Evolutionary conservation across 1,139 yeast genomes (phyloP), one percentile per base, ranked within the genome.

Genomic region (Protomyces gravidus): DNA sequence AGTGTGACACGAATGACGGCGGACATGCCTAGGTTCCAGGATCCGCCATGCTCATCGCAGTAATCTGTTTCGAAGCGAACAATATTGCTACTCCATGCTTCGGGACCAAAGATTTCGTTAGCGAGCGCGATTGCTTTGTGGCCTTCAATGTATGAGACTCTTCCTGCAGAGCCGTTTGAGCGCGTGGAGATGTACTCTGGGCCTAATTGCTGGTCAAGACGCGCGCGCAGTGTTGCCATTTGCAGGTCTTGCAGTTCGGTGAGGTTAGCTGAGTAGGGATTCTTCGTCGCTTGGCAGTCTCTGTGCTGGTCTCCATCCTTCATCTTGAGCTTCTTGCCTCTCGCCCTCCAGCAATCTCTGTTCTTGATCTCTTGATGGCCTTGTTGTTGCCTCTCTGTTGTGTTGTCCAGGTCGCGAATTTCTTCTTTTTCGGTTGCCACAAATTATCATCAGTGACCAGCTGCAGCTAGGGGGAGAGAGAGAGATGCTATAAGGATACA

Each of bases 101-200:
- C 72, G 62, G 74, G 75, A 1, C 90, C 92, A 73, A 85, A 85
- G 2, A 79, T 75, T 46, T 78, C 81, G 67, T 86, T 86, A 2
- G 89, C 87, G 30, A 82, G 68, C 25, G 72, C 72, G 48, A 83
- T 73, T 2, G 81, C 75, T 40, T 72, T 71, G 72, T 73, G 72
- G 9, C 77, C 79, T 62, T 76, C 79, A n/a, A 76, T 60, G 64
- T 76, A 76, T 3, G 72, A 70, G 17, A 74, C 74, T n/a, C 65
- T 65, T 17, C 65, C 64, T 4, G 75, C 73, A n/a, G 76, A 76
- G 5, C 69, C 70, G 1, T 90, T 94, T 1, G 90, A 84, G 45
- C 97, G 78, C 53, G 82, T 81, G 45, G 95, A 83, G 32, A 92
- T 84, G 68, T 82, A 90, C 71, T 90, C 97, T 0, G 97, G 97